Conservation (phyloP, 2,329 filamentous ascomycete genomes). For the Nothomitra cinnamomea region DNA sequence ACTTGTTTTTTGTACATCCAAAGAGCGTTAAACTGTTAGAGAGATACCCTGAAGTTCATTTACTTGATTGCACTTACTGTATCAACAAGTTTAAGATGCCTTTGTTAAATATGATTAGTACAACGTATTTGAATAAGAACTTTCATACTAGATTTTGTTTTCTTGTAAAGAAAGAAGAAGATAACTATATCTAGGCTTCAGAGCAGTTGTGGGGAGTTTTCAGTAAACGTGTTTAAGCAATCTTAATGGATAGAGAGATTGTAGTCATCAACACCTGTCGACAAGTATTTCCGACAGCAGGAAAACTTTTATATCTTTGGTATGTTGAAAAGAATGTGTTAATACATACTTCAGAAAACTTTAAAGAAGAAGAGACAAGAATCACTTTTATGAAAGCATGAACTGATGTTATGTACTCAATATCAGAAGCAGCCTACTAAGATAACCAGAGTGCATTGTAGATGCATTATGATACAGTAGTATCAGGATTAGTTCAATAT, state of each 20-base stretch:
- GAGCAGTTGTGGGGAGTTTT: background rate
- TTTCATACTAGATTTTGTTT: background rate
- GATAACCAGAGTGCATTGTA: background rate
- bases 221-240: background rate
- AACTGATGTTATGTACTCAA: background rate
- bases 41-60: background rate
- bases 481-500: background rate
- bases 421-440: background rate
- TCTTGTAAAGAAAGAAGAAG: no score
- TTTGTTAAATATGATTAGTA: background rate
- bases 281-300: background rate
- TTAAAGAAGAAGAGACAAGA: background rate
- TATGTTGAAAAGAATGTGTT: slow-evolving; percentile 2
- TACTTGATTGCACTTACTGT: slow-evolving; percentile 1
- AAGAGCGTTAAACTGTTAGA: background rate
- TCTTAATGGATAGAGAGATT: slow-evolving; percentile 2
- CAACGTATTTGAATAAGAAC: background rate
- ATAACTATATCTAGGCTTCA: background rate
- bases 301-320: background rate
- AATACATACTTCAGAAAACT: background rate
- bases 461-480: background rate
- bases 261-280: background rate
- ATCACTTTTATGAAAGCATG: background rate
- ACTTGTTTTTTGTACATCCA: background rate
- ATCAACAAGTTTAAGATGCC: slow-evolving; percentile 2